Evolutionary conservation across 2,329 filamentous ascomycete genomes (phyloP), one percentile per base, ranked within the genome.

Genomic region (Cercospora nicotianae): DNA sequence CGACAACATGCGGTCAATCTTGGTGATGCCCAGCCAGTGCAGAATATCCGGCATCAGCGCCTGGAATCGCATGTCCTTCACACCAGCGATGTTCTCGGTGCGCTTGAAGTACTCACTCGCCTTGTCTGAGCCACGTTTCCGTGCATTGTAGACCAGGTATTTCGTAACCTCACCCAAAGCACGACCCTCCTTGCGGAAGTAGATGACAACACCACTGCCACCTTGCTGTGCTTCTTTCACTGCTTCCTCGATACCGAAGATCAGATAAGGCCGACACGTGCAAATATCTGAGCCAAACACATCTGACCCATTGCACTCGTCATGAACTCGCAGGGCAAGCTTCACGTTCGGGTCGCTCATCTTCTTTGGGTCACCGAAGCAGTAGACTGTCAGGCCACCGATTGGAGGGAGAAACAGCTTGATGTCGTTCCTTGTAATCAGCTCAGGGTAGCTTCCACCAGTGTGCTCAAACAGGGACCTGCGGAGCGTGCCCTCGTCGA

Each of bases 201-300:
- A 99, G 78, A 98, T 97, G 64, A 98, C 95, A 23, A 97, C 93
- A 66, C 94, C 94, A 74, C 91, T 94, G 59, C 94, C 94, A 63
- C 94, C 94, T 66, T 91, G 93, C 79, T 98, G 95, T 10, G 95
- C 95, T 81, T 98, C 93, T 77, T 96, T 97, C 74, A 99, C 94
- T 12, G 95, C 95, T 80, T 99, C 95, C 77, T 97, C 93, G 69
- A 99, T 96, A 69, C 95, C 95, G 78, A 96, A 98, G 77, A 96
- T 96, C 66, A 98, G 88, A 79, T 98, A 98, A 16, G 95, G 95
- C 66, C 92, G 87, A 80, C 94, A 98, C 10, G 95, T 98, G 82
- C 95, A 98, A 76, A 98, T 99, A 79, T 99, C 95, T 20, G 93
- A 97, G 68, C 94, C 93, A 79, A 98, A 99, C 53, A 98, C 95